Base-by-base conservation (phyloP, 1,284 basidiomycete species). In the Pisolithus thermaeus region DNA sequence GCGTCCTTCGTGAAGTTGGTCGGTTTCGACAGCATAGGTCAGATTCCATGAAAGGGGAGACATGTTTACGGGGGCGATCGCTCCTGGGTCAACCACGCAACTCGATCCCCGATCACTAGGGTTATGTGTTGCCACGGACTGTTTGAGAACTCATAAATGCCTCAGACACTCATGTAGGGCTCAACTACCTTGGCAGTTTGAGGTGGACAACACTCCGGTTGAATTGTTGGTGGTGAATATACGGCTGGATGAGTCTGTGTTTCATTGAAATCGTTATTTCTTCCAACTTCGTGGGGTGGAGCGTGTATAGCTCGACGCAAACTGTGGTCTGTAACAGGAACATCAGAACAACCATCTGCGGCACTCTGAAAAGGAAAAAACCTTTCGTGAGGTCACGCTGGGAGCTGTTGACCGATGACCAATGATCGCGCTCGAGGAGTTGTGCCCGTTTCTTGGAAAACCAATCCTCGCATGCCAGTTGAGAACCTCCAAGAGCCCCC, bases 401-500 rank as follows among this genome's bases (percentile, higher is more conserved):
- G 55, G 32, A 55, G 9, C 49, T 55, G 18, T 52, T 35, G 41
- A 59, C 51, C 20, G 40, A 50, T 32, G 53, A 49, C 16, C 45
- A 42, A 46, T 55, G 53, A 38, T 45, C 49, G 27, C 43, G 49
- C 40, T 40, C 18, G 30, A 52, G 20, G 41, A 47, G 20, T 41
- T 37, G 49, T 45, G 45, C 59, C 50, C 54, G 58, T 35, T 35
- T 35, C 41, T 46, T 46, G 23, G 43, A 41, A 1, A 57, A 38
- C 62, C 58, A 60, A 36, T 37, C 41, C 42, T 52, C 50, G 50
- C 56, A 56, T 20, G 56, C 46, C 8, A 43, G 32, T 3, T 52
- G 49, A 47, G n/a, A 45, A 7, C 56, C 47, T 25, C 8, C 28
- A 30, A 51, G 47, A 4, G 39, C 51, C 2, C 55, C 60, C 50